Percentiles rank a stretch among this genome's conserved stretches.
Evolutionary conservation across 2,329 filamentous ascomycete species (phyloP).

Genomic region (Didymella glomerata): DNA sequence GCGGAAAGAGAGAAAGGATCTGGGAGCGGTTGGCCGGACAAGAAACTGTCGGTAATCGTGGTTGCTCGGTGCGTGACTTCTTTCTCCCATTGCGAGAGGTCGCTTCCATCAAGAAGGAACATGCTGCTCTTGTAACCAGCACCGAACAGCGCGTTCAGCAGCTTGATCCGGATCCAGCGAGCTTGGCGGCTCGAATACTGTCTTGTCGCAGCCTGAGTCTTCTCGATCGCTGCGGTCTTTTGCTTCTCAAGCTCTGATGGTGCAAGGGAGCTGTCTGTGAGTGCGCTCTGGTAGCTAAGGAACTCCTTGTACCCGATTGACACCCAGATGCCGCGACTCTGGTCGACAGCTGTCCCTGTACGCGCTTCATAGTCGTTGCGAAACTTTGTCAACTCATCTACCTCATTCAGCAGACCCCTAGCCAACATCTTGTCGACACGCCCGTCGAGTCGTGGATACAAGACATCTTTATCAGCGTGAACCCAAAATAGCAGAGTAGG

Average conservation of each 20-base stretch:
- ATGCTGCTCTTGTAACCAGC: constrained; percentile 65
- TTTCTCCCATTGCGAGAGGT: constrained; percentile 67
- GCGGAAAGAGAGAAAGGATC: constrained; percentile 63
- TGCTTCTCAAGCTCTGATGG: constrained; percentile 62
- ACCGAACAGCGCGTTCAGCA: constrained; percentile 72
- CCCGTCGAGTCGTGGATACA: constrained; percentile 75
- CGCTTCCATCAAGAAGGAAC: constrained; percentile 83
- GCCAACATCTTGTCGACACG: constrained; percentile 87
- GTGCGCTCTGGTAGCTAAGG: constrained; percentile 68
- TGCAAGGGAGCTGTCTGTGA: constrained; percentile 37
- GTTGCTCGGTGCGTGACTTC: constrained; percentile 73
- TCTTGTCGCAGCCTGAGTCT: constrained; percentile 81
- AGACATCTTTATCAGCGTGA: constrained; percentile 72
- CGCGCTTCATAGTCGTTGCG: constrained; percentile 55
- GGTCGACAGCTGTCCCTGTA: constrained; percentile 68
- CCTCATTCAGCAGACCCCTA: constrained; percentile 70
- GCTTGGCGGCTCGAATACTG: constrained; percentile 88
- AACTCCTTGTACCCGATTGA: constrained; percentile 97
- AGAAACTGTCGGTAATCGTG: constrained; percentile 68
- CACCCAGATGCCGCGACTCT: constrained; percentile 88
- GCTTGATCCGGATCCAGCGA: constrained; percentile 85
- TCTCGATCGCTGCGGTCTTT: constrained; percentile 69
- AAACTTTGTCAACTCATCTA: constrained; percentile 62
- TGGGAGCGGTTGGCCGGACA: constrained; percentile 63
- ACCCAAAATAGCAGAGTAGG: constrained; percentile 84